These are phyloP conservation scores for Ligustrum vulgare DNA, from an alignment of 257 asterid genomes.

Conservation along the genomic window DNA sequence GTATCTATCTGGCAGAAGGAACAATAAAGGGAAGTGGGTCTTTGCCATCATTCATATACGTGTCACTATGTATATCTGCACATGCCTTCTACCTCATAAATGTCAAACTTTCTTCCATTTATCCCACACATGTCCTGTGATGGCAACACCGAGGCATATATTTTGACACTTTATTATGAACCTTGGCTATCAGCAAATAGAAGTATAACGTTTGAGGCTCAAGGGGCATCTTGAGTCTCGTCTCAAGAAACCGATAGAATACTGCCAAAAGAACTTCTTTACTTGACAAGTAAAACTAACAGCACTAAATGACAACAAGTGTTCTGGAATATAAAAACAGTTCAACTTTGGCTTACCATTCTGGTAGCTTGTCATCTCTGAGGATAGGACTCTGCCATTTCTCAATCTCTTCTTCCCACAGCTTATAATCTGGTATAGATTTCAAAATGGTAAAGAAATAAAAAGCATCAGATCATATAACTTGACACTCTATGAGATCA, in stretches of 20 bases:
- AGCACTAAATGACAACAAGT: not conserved
- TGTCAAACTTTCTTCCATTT: not conserved
- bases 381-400: constrained; percentile 98
- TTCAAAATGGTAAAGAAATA: not conserved
- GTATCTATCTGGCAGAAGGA: not conserved
- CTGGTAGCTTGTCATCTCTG: constrained; percentile 75
- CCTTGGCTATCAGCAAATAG: not conserved
- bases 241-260: not conserved
- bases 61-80: not conserved
- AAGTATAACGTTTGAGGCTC: not conserved
- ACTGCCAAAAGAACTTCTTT: not conserved
- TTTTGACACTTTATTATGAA: not conserved
- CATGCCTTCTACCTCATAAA: not conserved
- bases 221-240: not conserved
- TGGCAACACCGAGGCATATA: no score
- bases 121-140: not conserved
- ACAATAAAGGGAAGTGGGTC: not conserved
- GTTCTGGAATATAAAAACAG: not conserved
- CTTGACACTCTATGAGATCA: not conserved
- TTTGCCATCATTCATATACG: not conserved
- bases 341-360: constrained; percentile 60
- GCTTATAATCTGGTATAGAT: constrained; percentile 65
- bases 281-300: not conserved
- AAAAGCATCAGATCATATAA: not conserved
- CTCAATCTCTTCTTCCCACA: constrained; percentile 99